Evolutionary conservation across 331 rosid genomes (phyloP).

Genomic region (Spiraea crenata): DNA sequence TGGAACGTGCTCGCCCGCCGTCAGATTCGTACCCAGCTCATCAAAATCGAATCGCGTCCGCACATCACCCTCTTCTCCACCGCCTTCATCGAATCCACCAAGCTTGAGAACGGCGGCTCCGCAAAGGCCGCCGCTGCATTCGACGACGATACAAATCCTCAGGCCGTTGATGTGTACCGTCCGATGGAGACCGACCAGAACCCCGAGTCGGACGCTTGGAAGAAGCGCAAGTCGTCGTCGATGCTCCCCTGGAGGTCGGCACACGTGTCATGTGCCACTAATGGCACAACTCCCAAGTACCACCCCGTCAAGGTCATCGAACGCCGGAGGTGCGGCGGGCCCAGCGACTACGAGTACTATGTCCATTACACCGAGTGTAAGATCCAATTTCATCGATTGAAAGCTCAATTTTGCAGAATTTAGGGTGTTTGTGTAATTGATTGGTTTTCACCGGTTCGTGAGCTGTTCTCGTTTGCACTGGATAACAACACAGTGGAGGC

Average conservation of each 20-base stretch:
- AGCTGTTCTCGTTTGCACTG: constrained; percentile 71
- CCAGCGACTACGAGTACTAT: constrained; percentile 85
- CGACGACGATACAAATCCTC: constrained; percentile 32
- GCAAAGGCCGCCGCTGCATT: constrained; percentile 29
- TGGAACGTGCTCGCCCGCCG: constrained; percentile 96
- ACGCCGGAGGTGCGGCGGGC: constrained; percentile 54
- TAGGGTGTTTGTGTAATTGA: constrained; percentile 40
- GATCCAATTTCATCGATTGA: constrained; percentile 17
- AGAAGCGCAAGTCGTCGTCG: constrained; percentile 56
- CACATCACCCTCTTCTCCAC: constrained; percentile 91
- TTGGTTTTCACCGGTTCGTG: constrained; percentile 77
- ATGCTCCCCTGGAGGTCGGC: constrained; percentile 90
- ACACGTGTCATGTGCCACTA: constrained; percentile 98
- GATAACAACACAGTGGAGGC: constrained; percentile 59
- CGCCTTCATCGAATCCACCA: constrained; percentile 53
- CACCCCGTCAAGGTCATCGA: constrained; percentile 96
- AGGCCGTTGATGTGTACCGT: not conserved
- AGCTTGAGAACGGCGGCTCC: constrained; percentile 68
- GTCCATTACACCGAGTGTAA: constrained; percentile 99
- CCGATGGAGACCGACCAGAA: constrained; percentile 26
- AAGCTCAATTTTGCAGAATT: constrained; percentile 9
- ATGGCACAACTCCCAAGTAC: constrained; percentile 85
- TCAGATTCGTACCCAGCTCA: constrained; percentile 80
- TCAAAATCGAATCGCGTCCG: constrained; percentile 89
- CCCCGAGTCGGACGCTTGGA: constrained; percentile 44